A percentile compares a stretch with the other conserved stretches of the same genome.
Conservation (phyloP, 2,329 filamentous ascomycete genomes). For the Aspergillus fischeri region DNA sequence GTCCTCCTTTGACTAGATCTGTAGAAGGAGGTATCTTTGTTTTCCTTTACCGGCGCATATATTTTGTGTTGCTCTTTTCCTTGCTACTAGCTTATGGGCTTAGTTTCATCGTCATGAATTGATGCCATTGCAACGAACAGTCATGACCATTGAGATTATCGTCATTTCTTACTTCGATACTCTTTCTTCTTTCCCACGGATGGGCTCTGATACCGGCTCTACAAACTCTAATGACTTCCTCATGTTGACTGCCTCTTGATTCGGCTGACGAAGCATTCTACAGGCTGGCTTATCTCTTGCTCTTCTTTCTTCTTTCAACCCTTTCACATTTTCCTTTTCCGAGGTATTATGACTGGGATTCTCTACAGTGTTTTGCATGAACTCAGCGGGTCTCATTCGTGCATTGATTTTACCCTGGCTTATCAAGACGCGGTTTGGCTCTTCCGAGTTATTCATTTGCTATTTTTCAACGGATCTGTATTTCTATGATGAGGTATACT, state of each 20-base stretch:
- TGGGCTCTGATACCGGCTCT: neutral
- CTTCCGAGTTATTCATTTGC: neutral
- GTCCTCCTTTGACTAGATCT: conserved; percentile 12
- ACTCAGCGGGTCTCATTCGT: neutral
- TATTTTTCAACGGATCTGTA: neutral
- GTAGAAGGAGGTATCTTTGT: conserved; percentile 22
- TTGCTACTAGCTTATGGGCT: conserved; percentile 21
- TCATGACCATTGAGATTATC: conserved; percentile 28
- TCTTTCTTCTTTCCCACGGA: neutral
- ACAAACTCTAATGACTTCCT: neutral
- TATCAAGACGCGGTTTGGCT: neutral
- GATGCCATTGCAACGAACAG: conserved; percentile 38
- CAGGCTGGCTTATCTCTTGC: neutral
- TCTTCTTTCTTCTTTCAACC: neutral
- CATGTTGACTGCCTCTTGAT: conserved; percentile 1
- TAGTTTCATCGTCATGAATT: conserved; percentile 28
- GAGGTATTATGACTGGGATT: neutral
- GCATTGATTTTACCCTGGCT: neutral
- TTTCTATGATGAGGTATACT: neutral
- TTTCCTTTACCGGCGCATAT: conserved; percentile 23
- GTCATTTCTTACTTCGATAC: conserved; percentile 4
- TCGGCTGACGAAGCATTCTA: neutral
- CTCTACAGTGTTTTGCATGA: neutral
- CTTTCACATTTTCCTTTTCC: neutral
- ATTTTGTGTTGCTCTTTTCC: conserved; percentile 11